Percentiles rank a stretch among this genome's conserved stretches.
Evolutionary conservation across 2,329 filamentous ascomycete species (phyloP).

Genomic region (Arthroderma sp.): DNA sequence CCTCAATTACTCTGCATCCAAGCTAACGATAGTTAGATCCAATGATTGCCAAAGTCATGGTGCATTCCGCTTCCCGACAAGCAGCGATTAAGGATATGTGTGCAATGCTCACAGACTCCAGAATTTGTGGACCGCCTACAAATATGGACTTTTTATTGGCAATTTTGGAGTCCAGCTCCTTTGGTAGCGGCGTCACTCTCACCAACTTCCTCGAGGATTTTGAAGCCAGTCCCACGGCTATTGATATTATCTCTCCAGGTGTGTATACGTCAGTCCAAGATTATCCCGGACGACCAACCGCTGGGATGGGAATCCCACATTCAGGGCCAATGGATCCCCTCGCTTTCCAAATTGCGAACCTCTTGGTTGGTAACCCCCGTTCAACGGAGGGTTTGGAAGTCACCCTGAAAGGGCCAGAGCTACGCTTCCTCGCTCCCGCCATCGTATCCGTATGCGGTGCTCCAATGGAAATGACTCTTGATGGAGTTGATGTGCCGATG

Average conservation of each 20-base stretch:
- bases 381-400: conserved; percentile 46
- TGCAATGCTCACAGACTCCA: conserved; percentile 31
- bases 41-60: conserved; percentile 47
- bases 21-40: conserved; percentile 33
- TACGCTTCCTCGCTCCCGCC: conserved; percentile 42
- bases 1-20: conserved; percentile 46
- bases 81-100: conserved; percentile 34
- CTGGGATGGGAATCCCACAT: conserved; percentile 47
- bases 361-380: conserved; percentile 43
- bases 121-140: conserved; percentile 41
- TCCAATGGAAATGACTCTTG: conserved; percentile 38
- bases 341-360: conserved; percentile 37
- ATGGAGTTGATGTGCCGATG: conserved; percentile 38
- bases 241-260: conserved; percentile 45
- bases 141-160: conserved; percentile 44
- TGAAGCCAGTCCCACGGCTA: conserved; percentile 36
- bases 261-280: conserved; percentile 49
- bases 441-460: conserved; percentile 47
- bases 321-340: conserved; percentile 43
- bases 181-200: conserved; percentile 39
- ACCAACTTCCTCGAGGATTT: conserved; percentile 45
- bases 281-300: conserved; percentile 41
- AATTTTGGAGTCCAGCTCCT: conserved; percentile 36
- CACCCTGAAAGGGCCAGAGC: conserved; percentile 46
- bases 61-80: conserved; percentile 31